phyloP scores from a whole-genome alignment of 2,329 filamentous ascomycete genomes.

The Talaromyces funiculosus region DNA sequence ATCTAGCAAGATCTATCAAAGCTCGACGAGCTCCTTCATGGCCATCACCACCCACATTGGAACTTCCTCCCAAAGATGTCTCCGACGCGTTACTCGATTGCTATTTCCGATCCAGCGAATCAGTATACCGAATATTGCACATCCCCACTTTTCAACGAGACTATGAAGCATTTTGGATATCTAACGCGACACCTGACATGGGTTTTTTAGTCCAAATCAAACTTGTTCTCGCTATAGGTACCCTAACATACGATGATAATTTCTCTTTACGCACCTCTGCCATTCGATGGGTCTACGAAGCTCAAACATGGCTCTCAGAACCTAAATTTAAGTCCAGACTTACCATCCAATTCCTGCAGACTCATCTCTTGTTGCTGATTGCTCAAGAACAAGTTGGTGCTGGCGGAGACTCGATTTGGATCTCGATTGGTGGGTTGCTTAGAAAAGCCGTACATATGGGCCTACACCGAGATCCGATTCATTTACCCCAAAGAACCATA shows the following conservation, averaged over 20 bases:
- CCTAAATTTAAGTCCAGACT: constrained; percentile 25
- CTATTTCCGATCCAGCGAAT: constrained; percentile 54
- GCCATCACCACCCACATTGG: constrained; percentile 25
- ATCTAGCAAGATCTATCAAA: constrained; percentile 50
- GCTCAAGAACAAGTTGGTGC: constrained; percentile 28
- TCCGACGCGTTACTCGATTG: constrained; percentile 47
- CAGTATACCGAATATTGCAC: constrained; percentile 53
- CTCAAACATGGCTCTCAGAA: constrained; percentile 25
- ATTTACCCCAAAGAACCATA: constrained; percentile 15
- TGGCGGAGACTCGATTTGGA: constrained; percentile 32
- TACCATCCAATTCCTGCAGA: constrained; percentile 23
- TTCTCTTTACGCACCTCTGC: constrained; percentile 49
- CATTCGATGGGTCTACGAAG: constrained; percentile 27
- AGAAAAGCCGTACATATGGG: constrained; percentile 28
- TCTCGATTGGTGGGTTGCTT: constrained; percentile 28
- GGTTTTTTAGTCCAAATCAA: constrained; percentile 53
- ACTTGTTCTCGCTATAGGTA: constrained; percentile 54
- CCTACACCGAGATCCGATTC: constrained; percentile 27
- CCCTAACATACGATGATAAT: constrained; percentile 44
- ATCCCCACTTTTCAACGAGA: constrained; percentile 51
- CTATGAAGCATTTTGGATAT: constrained; percentile 50
- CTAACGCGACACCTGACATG: constrained; percentile 26
- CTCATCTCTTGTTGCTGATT: constrained; percentile 30
- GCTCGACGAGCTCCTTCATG: constrained; percentile 27
- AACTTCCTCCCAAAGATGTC: constrained; percentile 41